phyloP scores from a whole-genome alignment of 2,329 filamentous ascomycete species.

The Colletotrichum sp. region DNA sequence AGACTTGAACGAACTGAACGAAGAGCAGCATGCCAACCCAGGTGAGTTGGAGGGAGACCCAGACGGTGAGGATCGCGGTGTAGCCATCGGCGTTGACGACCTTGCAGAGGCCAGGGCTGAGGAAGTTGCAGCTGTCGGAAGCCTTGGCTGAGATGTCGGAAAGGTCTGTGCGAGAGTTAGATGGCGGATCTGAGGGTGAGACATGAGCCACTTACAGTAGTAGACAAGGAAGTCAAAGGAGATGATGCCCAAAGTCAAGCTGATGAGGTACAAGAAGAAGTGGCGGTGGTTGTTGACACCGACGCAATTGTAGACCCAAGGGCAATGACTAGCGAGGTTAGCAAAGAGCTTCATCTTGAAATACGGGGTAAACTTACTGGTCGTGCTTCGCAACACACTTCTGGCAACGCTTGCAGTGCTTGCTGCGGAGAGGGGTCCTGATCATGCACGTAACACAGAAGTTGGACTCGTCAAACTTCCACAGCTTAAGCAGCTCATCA shows the following conservation, averaged over 20 bases:
- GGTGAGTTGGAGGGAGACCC: conserved; percentile 83
- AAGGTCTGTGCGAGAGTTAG: conserved; percentile 61
- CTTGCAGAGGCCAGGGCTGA: conserved; percentile 77
- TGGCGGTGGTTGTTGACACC: conserved; percentile 96
- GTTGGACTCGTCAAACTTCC: conserved; percentile 92
- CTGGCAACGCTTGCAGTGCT: conserved; percentile 91
- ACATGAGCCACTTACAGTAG: conserved; percentile 60
- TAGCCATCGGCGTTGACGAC: conserved; percentile 83
- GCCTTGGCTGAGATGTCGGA: conserved; percentile 58
- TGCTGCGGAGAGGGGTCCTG: conserved; percentile 87
- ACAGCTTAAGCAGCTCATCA: conserved; percentile 80
- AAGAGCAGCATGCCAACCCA: conserved; percentile 98
- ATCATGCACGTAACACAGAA: conserved; percentile 97
- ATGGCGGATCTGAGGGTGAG: conserved; percentile 4
- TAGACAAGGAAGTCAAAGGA: conserved; percentile 75
- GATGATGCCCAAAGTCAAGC: conserved; percentile 76
- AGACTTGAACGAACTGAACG: conserved; percentile 92
- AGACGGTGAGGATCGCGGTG: conserved; percentile 78
- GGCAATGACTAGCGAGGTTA: conserved; percentile 95
- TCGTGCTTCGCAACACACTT: conserved; percentile 96
- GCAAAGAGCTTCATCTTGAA: no score
- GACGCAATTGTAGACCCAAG: conserved; percentile 97
- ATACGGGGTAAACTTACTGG: conserved; percentile 84
- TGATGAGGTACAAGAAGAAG: conserved; percentile 89
- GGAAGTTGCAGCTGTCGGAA: conserved; percentile 70